A percentile compares a stretch with the other conserved stretches of the same genome.
Evolutionary conservation across 148 eudicot genomes (phyloP).

Genomic region (Camellia lanceoleosa): DNA sequence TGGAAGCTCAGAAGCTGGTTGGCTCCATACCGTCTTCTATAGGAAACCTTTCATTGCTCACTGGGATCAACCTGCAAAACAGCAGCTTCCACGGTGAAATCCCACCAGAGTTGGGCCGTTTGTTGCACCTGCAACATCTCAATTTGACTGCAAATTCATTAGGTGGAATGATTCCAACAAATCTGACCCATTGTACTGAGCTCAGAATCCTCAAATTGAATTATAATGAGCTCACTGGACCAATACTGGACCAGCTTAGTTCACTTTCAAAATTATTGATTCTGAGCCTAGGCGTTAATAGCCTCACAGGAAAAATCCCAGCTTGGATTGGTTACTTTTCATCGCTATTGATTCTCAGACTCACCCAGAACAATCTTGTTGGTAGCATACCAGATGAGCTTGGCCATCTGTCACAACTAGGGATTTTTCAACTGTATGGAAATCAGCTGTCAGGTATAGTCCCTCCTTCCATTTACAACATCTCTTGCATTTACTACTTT

Average conservation of each 20-base stretch:
- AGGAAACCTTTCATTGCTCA: no score
- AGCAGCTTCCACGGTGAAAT: constrained; percentile 9
- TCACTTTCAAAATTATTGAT: constrained; percentile 16
- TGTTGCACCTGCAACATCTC: constrained; percentile 18
- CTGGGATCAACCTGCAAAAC: no score
- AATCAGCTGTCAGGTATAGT: constrained; percentile 17
- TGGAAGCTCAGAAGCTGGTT: no score
- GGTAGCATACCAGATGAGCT: constrained; percentile 25
- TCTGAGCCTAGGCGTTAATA: neutral
- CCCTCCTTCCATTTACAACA: constrained; percentile 23
- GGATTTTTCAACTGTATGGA: neutral
- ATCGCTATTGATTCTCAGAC: constrained; percentile 11
- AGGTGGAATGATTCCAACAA: constrained; percentile 31
- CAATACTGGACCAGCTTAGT: constrained; percentile 28
- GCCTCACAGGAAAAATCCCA: constrained; percentile 25
- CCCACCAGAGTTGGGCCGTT: constrained; percentile 35
- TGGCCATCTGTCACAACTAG: constrained; percentile 5
- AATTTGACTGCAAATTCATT: constrained; percentile 21
- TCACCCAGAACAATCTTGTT: neutral
- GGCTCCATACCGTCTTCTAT: no score
- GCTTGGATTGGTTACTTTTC: constrained; percentile 34
- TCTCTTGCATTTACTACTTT: constrained; percentile 17
- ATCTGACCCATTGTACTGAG: constrained; percentile 27
- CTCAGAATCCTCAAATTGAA: constrained; percentile 10
- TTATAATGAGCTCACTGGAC: constrained; percentile 27